Conservation (phyloP, 768 basidiomycete genomes). For the Lactarius sanguifluus region DNA sequence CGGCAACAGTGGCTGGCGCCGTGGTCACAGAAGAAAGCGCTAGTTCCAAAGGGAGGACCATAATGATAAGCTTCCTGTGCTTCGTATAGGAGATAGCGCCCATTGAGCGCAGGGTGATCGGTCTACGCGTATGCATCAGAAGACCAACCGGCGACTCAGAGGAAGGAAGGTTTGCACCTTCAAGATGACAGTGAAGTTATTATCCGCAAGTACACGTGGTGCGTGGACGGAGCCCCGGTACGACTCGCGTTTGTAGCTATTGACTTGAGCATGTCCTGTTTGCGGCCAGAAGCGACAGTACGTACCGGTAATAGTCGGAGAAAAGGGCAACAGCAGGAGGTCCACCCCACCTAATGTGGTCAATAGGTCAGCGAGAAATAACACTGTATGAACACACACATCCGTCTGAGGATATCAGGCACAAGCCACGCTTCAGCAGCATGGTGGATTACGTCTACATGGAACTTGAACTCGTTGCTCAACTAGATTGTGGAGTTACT, state of each 20-base stretch:
- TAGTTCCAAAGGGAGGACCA: slow-evolving; percentile 64
- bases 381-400: slow-evolving; percentile 43
- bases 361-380: slow-evolving; percentile 6
- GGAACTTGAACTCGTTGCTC: slow-evolving; percentile 83
- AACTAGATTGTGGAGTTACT: slow-evolving; percentile 42
- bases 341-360: slow-evolving; percentile 48
- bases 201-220: slow-evolving; percentile 65
- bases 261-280: background rate
- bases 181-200: slow-evolving; percentile 69
- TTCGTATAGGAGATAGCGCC: slow-evolving; percentile 77
- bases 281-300: background rate
- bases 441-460: slow-evolving; percentile 74
- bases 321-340: slow-evolving; percentile 80
- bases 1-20: slow-evolving; percentile 68
- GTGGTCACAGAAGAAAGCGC: slow-evolving; percentile 76
- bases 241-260: slow-evolving; percentile 73
- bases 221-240: slow-evolving; percentile 82
- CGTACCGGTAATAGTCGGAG: slow-evolving; percentile 49
- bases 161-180: slow-evolving; percentile 47
- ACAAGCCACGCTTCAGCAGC: slow-evolving; percentile 84
- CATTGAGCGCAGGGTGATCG: slow-evolving; percentile 64
- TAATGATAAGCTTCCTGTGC: slow-evolving; percentile 84
- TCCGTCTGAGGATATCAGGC: slow-evolving; percentile 69
- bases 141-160: background rate
- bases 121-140: slow-evolving; percentile 43